These are phyloP conservation scores for Glarea lozoyensis DNA, from an alignment of 495 filamentous ascomycete species.

Conservation along the genomic window DNA sequence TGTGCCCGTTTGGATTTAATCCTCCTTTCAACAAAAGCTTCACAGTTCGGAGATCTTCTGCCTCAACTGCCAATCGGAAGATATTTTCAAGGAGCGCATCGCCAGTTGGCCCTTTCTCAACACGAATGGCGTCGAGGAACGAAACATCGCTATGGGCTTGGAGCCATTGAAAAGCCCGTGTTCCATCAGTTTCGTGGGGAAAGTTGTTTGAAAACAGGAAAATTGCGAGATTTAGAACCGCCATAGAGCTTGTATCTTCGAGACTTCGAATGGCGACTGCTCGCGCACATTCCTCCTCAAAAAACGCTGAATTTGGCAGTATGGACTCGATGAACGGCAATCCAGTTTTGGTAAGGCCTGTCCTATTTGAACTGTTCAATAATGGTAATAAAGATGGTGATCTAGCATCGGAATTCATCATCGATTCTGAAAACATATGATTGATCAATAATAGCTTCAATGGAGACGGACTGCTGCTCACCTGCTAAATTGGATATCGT, in stretches of 20 bases:
- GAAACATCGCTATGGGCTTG: background rate
- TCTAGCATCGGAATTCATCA: conserved; percentile 1
- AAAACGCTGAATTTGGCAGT: conserved; percentile 3
- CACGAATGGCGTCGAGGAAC: conserved; percentile 7
- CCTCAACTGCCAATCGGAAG: conserved; percentile 11
- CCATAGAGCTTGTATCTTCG: conserved; percentile 1
- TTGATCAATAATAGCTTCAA: background rate
- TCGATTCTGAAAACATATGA: background rate
- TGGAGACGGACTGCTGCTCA: background rate
- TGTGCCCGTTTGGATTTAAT: conserved; percentile 10
- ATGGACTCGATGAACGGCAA: conserved; percentile 9
- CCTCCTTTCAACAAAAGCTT: conserved; percentile 10
- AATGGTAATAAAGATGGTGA: background rate
- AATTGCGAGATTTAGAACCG: conserved; percentile 6
- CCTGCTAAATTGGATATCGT: background rate
- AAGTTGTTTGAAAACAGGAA: conserved; percentile 15
- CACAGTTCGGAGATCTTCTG: conserved; percentile 8
- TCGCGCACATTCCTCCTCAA: background rate
- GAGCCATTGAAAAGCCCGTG: conserved; percentile 9
- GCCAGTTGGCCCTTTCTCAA: conserved; percentile 11
- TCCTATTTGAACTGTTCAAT: conserved; percentile 2
- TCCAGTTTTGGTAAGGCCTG: background rate
- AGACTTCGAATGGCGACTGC: background rate
- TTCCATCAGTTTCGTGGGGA: background rate
- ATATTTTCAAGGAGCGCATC: conserved; percentile 12